Base-by-base conservation (phyloP, 1,284 basidiomycete species). In the Nidula niveotomentosa region DNA sequence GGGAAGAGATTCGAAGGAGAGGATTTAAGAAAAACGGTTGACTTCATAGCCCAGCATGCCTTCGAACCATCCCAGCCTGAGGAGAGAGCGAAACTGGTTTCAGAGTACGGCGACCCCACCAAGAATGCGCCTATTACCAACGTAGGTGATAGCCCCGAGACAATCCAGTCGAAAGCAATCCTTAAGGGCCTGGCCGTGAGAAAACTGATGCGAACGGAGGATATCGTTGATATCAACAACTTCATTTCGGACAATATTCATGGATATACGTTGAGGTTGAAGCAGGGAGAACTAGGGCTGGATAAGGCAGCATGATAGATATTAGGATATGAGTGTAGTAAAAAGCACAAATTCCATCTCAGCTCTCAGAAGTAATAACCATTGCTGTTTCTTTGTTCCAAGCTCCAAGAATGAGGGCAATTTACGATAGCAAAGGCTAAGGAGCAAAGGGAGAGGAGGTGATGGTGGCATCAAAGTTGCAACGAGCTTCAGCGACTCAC, bases 181-280 rank as follows among this genome's bases (percentile, higher is more conserved):
- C 49, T 58, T 1, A 56, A 58, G 33, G 55, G 55, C 9, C 55
- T 60, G 18, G 57, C 53, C 7, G 55, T 60, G 37, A 30, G 60
- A 12, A 59, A 57, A 41, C 44, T 60, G 17, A 52, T 59, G 61
- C 57, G 58, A 15, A 63, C 59, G 5, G 59, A 59, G 51, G 59
- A 60, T 39, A 60, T 56, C 35, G 45, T 53, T 17, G 47, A 53
- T 36, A 56, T 58, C 17, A 55, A 61, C 41, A 55, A 60, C 17
- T 58, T 62, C 36, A 52, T 57, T 9, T 17, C 58, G 7, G 60
- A 61, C 41, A 46, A 35, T 41, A 36, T 59, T 13, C 34, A 56
- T 9, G 61, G 59, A 4, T 58, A 48, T 35, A 46, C 36, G 12
- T 12, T 58, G 15, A 53, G 55, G 39, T 43, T 62, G 36, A 36